Percentiles rank a stretch among this genome's conserved stretches.
Evolutionary conservation across 2,329 filamentous ascomycete genomes (phyloP).

Genomic region (Hypoxylon sp.): DNA sequence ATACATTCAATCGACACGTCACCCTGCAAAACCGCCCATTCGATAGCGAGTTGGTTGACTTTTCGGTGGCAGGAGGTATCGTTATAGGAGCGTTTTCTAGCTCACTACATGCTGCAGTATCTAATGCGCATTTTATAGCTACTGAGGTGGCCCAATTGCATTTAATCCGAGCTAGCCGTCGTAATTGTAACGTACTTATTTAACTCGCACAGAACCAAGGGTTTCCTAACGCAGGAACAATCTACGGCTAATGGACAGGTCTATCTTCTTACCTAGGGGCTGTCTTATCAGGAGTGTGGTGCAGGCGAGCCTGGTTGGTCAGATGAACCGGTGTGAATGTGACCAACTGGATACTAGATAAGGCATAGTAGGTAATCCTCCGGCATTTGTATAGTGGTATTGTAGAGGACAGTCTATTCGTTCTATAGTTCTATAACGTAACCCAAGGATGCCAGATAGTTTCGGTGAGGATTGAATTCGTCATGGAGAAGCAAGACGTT

Average conservation of each 20-base stretch:
- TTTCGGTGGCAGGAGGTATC: slow-evolving; percentile 15
- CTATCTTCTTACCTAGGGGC: slow-evolving; percentile 11
- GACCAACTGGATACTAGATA: slow-evolving; percentile 26
- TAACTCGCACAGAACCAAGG: slow-evolving; percentile 24
- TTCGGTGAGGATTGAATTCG: slow-evolving; percentile 21
- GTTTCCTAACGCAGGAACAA: slow-evolving; percentile 44
- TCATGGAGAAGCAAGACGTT: slow-evolving; percentile 19
- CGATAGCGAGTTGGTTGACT: slow-evolving; percentile 2
- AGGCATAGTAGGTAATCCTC: slow-evolving; percentile 18
- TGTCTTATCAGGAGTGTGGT: slow-evolving; percentile 30
- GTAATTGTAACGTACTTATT: slow-evolving; percentile 27
- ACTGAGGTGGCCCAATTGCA: slow-evolving; percentile 43
- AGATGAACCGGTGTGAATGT: slow-evolving; percentile 38
- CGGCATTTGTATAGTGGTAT: not conserved
- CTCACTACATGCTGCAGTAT: slow-evolving; percentile 29
- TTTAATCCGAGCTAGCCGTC: slow-evolving; percentile 42
- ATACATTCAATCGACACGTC: slow-evolving; percentile 40
- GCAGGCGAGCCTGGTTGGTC: slow-evolving; percentile 23
- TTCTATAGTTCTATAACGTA: slow-evolving; percentile 8
- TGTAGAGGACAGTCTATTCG: not conserved
- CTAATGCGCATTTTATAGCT: slow-evolving; percentile 25
- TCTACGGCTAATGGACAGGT: slow-evolving; percentile 25
- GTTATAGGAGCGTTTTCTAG: slow-evolving; percentile 15
- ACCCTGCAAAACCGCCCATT: slow-evolving; percentile 10
- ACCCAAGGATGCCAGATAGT: slow-evolving; percentile 1